phyloP scores from a whole-genome alignment of 805 yeast species.

The Wickerhamiella brachini region DNA sequence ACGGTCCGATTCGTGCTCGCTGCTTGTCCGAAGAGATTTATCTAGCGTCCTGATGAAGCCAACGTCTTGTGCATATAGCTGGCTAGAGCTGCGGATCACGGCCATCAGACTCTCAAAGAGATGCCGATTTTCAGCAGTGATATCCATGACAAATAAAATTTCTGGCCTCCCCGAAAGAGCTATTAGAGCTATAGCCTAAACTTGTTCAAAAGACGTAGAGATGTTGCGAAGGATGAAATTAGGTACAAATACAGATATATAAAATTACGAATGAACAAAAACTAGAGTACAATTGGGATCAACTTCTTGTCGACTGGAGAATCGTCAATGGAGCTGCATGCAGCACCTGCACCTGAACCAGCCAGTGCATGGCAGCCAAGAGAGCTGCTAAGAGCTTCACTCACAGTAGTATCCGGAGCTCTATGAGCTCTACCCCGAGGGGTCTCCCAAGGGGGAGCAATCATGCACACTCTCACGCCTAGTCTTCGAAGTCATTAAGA shows the following conservation, averaged over 20 bases:
- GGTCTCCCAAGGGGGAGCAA: too few relatives aligned
- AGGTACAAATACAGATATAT: neutral
- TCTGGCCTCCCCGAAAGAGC: too few relatives aligned
- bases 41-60: constrained; percentile 58
- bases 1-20: constrained; percentile 24
- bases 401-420: too few relatives aligned
- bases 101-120: constrained; percentile 37
- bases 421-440: too few relatives aligned
- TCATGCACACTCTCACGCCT: too few relatives aligned
- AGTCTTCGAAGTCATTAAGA: constrained; percentile 1
- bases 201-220: too few relatives aligned
- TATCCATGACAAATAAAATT: constrained; percentile 10
- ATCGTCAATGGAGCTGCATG: neutral
- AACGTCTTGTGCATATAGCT: constrained; percentile 69
- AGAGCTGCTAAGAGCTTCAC: neutral
- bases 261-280: neutral
- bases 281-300: neutral
- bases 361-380: neutral
- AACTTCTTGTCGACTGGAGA: neutral
- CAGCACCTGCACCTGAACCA: neutral
- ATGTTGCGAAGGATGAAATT: too few relatives aligned
- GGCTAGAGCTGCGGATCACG: constrained; percentile 51
- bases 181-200: too few relatives aligned
- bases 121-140: constrained; percentile 13
- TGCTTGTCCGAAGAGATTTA: constrained; percentile 28